Percentiles rank a stretch among this genome's conserved stretches.
Evolutionary conservation across 1,139 yeast genomes (phyloP).

Genomic region (Geotrichum australiense): DNA sequence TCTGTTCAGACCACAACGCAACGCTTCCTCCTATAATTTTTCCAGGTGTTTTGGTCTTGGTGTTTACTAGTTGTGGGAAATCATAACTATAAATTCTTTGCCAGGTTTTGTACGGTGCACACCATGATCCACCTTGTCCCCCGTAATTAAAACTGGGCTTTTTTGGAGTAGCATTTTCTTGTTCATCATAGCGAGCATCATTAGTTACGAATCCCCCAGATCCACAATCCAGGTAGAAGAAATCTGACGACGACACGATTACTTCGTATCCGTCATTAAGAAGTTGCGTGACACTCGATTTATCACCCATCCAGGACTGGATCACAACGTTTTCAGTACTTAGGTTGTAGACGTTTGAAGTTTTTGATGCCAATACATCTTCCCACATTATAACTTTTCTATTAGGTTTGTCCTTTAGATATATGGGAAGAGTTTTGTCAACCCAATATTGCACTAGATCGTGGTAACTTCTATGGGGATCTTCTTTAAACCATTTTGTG

Average conservation of each 20-base stretch:
- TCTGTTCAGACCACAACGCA: conserved; percentile 44
- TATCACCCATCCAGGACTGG: conserved; percentile 40
- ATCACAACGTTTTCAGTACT: conserved; percentile 29
- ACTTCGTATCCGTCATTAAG: conserved; percentile 41
- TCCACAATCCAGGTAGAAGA: conserved; percentile 45
- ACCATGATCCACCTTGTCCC: conserved; percentile 43
- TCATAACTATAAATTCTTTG: conserved; percentile 43
- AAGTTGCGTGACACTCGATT: conserved; percentile 32
- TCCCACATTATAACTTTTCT: conserved; percentile 44
- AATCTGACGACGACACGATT: conserved; percentile 38
- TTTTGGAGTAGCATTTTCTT: conserved; percentile 27
- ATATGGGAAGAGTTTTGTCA: conserved; percentile 38
- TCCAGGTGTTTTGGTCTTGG: conserved; percentile 31
- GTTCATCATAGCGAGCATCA: conserved; percentile 35
- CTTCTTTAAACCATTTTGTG: conserved; percentile 34
- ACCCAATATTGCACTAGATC: conserved; percentile 40
- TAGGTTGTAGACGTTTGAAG: conserved; percentile 17
- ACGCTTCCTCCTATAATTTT: conserved; percentile 44
- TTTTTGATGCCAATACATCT: conserved; percentile 36
- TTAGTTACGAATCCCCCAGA: conserved; percentile 41
- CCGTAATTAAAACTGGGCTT: conserved; percentile 34
- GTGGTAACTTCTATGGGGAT: conserved; percentile 29
- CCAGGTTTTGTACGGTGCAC: conserved; percentile 47
- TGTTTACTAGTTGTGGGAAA: conserved; percentile 27
- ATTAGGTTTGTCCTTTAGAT: conserved; percentile 25